Evolutionary conservation across 179 eudicot species (phyloP).

Genomic region (Spergularia azorica): DNA sequence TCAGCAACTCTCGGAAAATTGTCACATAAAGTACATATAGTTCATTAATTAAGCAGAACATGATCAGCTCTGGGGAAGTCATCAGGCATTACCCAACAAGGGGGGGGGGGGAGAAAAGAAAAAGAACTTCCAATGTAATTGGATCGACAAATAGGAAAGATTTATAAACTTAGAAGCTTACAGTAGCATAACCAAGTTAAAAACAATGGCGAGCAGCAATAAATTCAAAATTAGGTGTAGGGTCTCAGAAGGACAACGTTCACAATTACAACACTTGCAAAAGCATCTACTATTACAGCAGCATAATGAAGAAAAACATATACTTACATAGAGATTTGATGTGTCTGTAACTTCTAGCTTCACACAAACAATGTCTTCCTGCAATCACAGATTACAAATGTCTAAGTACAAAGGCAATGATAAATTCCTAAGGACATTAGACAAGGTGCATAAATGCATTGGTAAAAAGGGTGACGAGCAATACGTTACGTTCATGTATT

Average conservation of each 20-base stretch:
- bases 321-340: constrained; percentile 5
- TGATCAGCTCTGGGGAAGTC: too few relatives aligned
- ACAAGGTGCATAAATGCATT: background rate
- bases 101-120: too few relatives aligned
- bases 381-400: constrained; percentile 5
- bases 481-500: background rate
- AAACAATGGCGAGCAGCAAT: background rate
- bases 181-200: background rate
- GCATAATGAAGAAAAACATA: background rate
- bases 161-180: background rate
- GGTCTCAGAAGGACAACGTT: background rate
- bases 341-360: background rate
- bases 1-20: too few relatives aligned
- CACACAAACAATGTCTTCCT: background rate
- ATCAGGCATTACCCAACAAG: too few relatives aligned
- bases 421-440: background rate
- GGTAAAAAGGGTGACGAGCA: background rate
- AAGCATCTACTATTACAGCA: background rate
- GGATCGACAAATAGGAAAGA: too few relatives aligned
- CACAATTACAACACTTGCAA: background rate
- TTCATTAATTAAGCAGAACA: too few relatives aligned
- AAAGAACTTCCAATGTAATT: too few relatives aligned
- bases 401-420: background rate
- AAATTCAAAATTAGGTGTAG: background rate
- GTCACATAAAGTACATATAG: too few relatives aligned